Percentiles rank a stretch among this genome's conserved stretches.
phyloP scores from a whole-genome alignment of 116 monocot species.

The Posidonia oceanica region DNA sequence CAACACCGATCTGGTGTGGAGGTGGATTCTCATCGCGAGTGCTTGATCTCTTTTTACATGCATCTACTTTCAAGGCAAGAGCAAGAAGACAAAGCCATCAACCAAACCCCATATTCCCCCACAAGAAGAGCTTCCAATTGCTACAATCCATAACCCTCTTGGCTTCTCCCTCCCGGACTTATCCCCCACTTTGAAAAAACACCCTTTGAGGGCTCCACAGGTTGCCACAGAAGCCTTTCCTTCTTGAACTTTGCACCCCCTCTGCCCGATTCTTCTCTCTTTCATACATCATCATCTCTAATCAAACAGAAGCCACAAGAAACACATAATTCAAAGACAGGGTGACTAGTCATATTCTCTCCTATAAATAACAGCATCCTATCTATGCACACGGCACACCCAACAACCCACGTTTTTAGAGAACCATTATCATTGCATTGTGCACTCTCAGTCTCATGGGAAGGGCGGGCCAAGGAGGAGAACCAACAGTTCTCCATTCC shows the following conservation, averaged over 20 bases:
- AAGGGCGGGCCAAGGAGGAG: conserved; percentile 5
- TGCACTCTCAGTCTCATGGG: conserved; percentile 3
- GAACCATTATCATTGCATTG: neutral
- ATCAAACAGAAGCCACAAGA: neutral
- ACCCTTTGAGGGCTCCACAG: neutral
- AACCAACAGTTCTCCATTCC: conserved; percentile 14
- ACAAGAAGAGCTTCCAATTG: conserved; percentile 13
- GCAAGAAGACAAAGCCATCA: conserved; percentile 12
- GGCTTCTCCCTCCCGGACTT: neutral
- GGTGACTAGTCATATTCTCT: neutral
- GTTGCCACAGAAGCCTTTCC: conserved; percentile 10
- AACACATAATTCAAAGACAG: conserved; percentile 2
- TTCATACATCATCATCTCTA: neutral
- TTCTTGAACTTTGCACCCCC: conserved; percentile 36
- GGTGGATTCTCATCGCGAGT: neutral
- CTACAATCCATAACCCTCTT: conserved; percentile 17
- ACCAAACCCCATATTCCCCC: conserved; percentile 16
- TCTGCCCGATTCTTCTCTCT: conserved; percentile 10
- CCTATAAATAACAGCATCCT: neutral
- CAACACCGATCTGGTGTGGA: neutral
- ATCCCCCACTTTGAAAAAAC: conserved; percentile 9
- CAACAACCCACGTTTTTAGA: neutral
- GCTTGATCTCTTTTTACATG: neutral
- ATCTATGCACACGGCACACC: neutral
- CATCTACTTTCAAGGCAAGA: neutral